Evolutionary conservation across 495 filamentous ascomycete genomes (phyloP).

Genomic region (Astrocystis sublimbata): DNA sequence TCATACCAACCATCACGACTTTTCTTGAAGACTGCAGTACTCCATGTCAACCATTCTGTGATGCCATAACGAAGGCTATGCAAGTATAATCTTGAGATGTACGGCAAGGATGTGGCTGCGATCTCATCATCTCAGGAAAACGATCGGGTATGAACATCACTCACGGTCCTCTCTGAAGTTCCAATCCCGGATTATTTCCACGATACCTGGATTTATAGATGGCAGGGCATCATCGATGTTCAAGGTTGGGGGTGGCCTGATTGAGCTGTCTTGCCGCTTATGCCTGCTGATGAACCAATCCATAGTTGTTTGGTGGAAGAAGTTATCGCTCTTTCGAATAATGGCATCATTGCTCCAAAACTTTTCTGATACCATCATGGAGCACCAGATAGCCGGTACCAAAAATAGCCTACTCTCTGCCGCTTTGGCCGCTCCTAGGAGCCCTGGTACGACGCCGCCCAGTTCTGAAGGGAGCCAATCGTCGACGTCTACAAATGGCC

Average conservation of each 20-base stretch:
- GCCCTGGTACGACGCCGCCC: neutral
- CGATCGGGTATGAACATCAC: neutral
- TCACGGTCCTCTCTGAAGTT: neutral
- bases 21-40: conserved; percentile 1
- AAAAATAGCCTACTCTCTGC: neutral
- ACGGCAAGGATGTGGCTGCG: no score
- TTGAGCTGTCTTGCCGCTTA: no score
- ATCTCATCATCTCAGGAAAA: no score
- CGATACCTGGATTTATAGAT: neutral
- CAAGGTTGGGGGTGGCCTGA: no score
- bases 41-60: neutral
- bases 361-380: neutral
- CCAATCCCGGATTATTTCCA: neutral
- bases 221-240: no score
- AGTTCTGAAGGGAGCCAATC: no score
- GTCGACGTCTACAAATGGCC: neutral
- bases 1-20: conserved; percentile 2
- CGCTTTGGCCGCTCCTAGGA: neutral
- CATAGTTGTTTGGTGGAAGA: neutral
- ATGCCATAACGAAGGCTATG: neutral
- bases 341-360: neutral
- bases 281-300: neutral
- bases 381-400: neutral
- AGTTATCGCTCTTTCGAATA: conserved; percentile 9
- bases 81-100: neutral